Conservation (phyloP, 2,329 filamentous ascomycete genomes). For the Nemania diffusa region DNA sequence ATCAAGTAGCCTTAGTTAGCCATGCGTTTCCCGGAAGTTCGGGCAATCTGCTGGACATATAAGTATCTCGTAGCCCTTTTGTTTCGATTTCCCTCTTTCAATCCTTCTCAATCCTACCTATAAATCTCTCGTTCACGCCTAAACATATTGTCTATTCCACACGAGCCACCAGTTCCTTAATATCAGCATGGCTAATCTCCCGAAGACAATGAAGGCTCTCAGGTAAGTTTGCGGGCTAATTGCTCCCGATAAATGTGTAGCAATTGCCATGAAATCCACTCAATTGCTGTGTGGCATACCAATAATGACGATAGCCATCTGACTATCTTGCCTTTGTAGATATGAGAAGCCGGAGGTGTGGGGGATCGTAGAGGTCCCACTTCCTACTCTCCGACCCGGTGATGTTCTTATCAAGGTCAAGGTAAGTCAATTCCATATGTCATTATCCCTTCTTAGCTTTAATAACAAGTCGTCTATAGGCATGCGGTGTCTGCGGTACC, state of each 20-base stretch:
- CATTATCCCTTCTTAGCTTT: background rate
- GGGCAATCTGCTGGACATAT: conserved; percentile 14
- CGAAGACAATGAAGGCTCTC: conserved; percentile 65
- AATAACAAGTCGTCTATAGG: conserved; percentile 42
- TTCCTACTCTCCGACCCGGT: conserved; percentile 68
- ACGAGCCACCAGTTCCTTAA: conserved; percentile 27
- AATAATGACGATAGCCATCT: conserved; percentile 1
- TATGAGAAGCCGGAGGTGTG: conserved; percentile 72
- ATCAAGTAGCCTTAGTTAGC: background rate
- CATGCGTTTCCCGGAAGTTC: background rate
- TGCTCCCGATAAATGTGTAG: background rate
- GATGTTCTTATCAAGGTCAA: conserved; percentile 75
- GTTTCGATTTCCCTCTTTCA: conserved; percentile 19
- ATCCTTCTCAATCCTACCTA: background rate
- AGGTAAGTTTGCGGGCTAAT: conserved; percentile 55
- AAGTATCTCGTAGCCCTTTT: conserved; percentile 24
- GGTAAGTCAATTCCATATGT: conserved; percentile 50
- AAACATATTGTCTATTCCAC: conserved; percentile 26
- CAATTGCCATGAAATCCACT: conserved; percentile 14
- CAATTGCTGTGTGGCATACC: background rate
- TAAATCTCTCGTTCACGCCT: background rate
- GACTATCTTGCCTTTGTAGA: conserved; percentile 45
- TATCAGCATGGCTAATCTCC: conserved; percentile 51
- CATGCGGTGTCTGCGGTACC: conserved; percentile 52
- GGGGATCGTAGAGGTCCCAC: conserved; percentile 69